Percentiles rank a stretch among this genome's conserved stretches.
Conservation (phyloP, 805 yeast genomes). For the Wickerhamiella domercqiae region DNA sequence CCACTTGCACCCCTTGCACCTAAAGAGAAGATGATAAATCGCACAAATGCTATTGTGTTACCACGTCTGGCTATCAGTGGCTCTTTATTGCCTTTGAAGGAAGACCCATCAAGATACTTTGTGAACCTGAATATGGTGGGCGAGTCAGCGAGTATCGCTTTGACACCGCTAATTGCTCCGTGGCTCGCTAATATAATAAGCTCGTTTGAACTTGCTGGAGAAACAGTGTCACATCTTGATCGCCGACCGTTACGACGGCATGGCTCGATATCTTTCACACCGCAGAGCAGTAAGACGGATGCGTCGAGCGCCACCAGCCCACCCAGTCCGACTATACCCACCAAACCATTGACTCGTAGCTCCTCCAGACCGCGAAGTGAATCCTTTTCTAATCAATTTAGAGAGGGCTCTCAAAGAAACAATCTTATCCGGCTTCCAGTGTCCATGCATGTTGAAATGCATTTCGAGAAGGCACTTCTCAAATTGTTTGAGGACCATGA, state of each 20-base stretch:
- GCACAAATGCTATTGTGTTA: constrained; percentile 17
- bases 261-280: background rate
- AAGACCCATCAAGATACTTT: too few relatives aligned
- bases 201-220: constrained; percentile 26
- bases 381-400: background rate
- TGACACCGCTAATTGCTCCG: constrained; percentile 24
- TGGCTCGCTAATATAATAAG: constrained; percentile 33
- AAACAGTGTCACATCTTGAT: background rate
- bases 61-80: constrained; percentile 19
- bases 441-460: constrained; percentile 1
- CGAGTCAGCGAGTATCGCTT: constrained; percentile 17
- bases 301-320: background rate
- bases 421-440: constrained; percentile 1
- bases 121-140: constrained; percentile 16
- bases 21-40: constrained; percentile 14
- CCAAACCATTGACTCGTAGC: background rate
- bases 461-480: constrained; percentile 13
- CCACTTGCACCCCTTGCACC: constrained; percentile 20
- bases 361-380: background rate
- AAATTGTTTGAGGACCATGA: constrained; percentile 15
- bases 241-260: background rate
- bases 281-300: background rate
- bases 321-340: background rate
- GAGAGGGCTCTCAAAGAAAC: background rate
- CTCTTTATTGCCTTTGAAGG: constrained; percentile 4